Percentiles rank a stretch among this genome's conserved stretches.
Conservation (phyloP, 1,284 basidiomycete species). For the Malassezia obtusa region DNA sequence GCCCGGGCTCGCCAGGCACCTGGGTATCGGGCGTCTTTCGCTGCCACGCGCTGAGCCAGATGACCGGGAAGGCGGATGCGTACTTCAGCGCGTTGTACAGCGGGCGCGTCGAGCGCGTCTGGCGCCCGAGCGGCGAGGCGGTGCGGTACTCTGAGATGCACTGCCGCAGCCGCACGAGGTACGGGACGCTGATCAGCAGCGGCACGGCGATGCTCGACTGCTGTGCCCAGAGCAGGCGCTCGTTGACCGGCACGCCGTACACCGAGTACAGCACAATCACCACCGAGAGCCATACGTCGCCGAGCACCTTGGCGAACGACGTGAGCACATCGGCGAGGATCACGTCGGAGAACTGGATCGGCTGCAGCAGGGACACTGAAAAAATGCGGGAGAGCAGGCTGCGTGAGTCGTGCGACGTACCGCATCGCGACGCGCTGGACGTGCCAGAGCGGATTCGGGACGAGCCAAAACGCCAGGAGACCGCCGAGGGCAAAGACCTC, state of each 20-base stretch:
- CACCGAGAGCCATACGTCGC: conserved; percentile 76
- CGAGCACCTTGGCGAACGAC: conserved; percentile 90
- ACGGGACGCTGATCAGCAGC: conserved; percentile 78
- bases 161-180: conserved; percentile 80
- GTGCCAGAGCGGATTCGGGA: conserved; percentile 34
- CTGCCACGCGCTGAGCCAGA: conserved; percentile 54
- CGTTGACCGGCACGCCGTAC: conserved; percentile 19
- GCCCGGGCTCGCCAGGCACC: background rate
- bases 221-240: conserved; percentile 38
- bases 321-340: conserved; percentile 91
- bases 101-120: conserved; percentile 52
- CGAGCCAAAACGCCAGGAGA: conserved; percentile 20
- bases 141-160: conserved; percentile 74
- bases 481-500: conserved; percentile 32
- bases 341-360: conserved; percentile 79
- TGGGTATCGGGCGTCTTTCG: conserved; percentile 14
- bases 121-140: conserved; percentile 4
- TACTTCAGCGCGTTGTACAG: conserved; percentile 95
- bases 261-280: conserved; percentile 1
- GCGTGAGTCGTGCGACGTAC: conserved; percentile 13
- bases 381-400: conserved; percentile 59
- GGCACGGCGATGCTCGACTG: conserved; percentile 56
- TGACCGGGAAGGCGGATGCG: conserved; percentile 92
- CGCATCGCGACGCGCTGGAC: conserved; percentile 18
- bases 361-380: conserved; percentile 57